phyloP scores from a whole-genome alignment of 352 stramenopile species.

The Pythium rishiriense region DNA sequence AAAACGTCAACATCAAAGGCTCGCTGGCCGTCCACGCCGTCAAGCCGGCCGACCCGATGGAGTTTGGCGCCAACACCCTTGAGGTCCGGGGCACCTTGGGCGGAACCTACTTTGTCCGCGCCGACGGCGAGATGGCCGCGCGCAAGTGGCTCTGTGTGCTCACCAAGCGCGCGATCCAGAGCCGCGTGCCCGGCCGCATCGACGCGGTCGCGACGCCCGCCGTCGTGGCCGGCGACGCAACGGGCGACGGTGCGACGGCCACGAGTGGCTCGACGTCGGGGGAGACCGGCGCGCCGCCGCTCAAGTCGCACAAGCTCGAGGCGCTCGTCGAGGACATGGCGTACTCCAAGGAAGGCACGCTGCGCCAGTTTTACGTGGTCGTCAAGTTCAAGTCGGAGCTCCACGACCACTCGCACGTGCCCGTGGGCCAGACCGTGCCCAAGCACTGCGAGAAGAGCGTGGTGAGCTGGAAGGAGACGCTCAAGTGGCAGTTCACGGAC shows the following conservation, averaged over 20 bases:
- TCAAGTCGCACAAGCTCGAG: slow-evolving; percentile 71
- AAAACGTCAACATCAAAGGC: slow-evolving; percentile 79
- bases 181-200: slow-evolving; percentile 62
- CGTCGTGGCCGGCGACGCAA: not conserved
- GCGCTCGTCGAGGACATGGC: slow-evolving; percentile 71
- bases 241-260: not conserved
- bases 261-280: slow-evolving; percentile 7
- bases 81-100: slow-evolving; percentile 74
- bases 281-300: slow-evolving; percentile 27
- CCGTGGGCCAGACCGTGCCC: slow-evolving; percentile 75
- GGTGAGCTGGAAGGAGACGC: slow-evolving; percentile 76
- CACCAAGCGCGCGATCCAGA: slow-evolving; percentile 81
- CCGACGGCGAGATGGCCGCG: slow-evolving; percentile 74
- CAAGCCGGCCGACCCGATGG: slow-evolving; percentile 67
- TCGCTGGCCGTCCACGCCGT: slow-evolving; percentile 76
- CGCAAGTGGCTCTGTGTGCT: slow-evolving; percentile 82
- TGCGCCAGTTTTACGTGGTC: slow-evolving; percentile 85
- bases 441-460: slow-evolving; percentile 61
- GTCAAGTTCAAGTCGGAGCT: slow-evolving; percentile 85
- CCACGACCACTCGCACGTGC: slow-evolving; percentile 70
- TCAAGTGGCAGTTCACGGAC: slow-evolving; percentile 79
- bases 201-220: slow-evolving; percentile 44
- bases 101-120: slow-evolving; percentile 81
- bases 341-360: slow-evolving; percentile 66
- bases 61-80: slow-evolving; percentile 76